These are phyloP conservation scores for Apiospora marii DNA, from an alignment of 2,329 filamentous ascomycete genomes.

Conservation along the genomic window DNA sequence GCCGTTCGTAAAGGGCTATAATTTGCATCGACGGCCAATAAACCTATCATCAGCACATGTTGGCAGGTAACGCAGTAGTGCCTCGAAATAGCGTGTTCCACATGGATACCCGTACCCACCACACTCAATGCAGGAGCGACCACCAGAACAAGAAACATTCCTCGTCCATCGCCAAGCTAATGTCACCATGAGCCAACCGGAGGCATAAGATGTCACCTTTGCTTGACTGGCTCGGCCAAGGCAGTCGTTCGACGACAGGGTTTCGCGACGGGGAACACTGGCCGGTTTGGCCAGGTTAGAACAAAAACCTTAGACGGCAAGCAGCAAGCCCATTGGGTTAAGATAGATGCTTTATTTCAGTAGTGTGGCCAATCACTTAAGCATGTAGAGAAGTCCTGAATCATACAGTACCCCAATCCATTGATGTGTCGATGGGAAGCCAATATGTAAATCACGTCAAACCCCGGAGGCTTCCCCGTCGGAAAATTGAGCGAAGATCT, in stretches of 20 bases:
- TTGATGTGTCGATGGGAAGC: neutral
- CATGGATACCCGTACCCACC: neutral
- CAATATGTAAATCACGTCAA: neutral
- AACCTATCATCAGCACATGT: too few species aligned
- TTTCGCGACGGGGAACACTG: neutral
- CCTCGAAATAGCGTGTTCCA: neutral
- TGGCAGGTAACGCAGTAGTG: neutral
- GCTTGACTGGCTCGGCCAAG: neutral
- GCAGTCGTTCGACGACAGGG: neutral
- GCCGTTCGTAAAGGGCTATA: neutral
- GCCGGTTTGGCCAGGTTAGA: neutral
- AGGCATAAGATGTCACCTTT: neutral
- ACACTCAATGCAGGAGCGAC: neutral
- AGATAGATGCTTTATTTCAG: neutral
- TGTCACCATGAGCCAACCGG: neutral
- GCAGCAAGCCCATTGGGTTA: neutral
- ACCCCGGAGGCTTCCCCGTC: neutral
- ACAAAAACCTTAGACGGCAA: too few species aligned
- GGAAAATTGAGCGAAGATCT: slow-evolving; percentile 7
- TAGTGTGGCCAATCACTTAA: neutral
- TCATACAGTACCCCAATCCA: neutral
- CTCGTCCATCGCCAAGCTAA: neutral
- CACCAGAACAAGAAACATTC: neutral
- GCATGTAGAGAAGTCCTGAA: neutral
- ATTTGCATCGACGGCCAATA: neutral